Evolutionary conservation across 192 early-diverging fungal genomes (phyloP).

Genomic region (Rhizophlyctis rosea): DNA sequence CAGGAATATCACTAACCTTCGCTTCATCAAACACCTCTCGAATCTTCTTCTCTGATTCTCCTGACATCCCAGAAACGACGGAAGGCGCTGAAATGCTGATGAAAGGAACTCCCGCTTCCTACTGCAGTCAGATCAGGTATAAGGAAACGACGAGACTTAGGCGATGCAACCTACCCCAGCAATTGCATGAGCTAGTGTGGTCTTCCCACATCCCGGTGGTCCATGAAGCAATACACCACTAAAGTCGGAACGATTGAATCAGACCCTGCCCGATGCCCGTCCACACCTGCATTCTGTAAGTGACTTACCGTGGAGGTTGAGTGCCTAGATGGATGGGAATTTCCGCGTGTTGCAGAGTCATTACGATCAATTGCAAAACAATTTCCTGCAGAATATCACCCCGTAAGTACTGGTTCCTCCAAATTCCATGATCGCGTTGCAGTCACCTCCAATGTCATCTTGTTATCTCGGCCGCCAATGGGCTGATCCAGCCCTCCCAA

Average conservation of each 20-base stretch:
- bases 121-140: constrained; percentile 2
- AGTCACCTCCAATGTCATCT: neutral
- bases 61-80: constrained; percentile 95
- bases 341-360: constrained; percentile 93
- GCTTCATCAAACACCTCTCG: constrained; percentile 98
- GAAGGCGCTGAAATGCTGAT: constrained; percentile 92
- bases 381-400: constrained; percentile 50
- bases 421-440: neutral
- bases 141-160: constrained; percentile 1
- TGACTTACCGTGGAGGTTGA: constrained; percentile 65
- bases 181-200: constrained; percentile 92
- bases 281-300: neutral
- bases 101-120: constrained; percentile 87
- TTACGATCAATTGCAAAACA: constrained; percentile 84
- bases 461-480: constrained; percentile 47
- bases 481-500: constrained; percentile 91
- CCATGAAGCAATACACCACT: constrained; percentile 93
- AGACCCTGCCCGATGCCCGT: neutral
- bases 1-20: constrained; percentile 26
- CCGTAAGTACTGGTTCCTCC: neutral
- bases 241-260: neutral
- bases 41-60: constrained; percentile 97
- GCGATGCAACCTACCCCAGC: constrained; percentile 66
- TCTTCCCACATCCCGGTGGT: constrained; percentile 97
- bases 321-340: constrained; percentile 90